Evolutionary conservation across 2,329 filamentous ascomycete species (phyloP), one percentile per base, ranked within the genome.

Genomic region (Polytolypa hystricis): DNA sequence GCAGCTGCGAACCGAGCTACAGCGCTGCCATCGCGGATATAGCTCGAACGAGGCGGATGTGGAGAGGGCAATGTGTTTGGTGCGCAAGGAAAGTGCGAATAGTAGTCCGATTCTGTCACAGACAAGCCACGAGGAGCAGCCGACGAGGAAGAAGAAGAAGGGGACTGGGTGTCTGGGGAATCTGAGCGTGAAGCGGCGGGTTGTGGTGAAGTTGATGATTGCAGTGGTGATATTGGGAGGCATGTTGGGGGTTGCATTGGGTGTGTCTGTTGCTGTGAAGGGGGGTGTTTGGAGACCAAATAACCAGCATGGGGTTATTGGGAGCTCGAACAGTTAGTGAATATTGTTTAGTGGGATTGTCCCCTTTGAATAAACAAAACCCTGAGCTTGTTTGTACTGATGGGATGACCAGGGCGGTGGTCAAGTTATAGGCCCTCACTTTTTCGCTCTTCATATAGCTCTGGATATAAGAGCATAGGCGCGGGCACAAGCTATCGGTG

Each of bases 191-290:
- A 52, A 48, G 33, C 60, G 65, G 42, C 53, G 55, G 9, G 42
- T 66, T 39, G 42, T 48, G 4, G 46, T 65, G 26, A 65, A 66
- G 40, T 46, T 54, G 1, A 40, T 56, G 9, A 53, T 67, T 35
- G 64, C 61, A 0, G 35, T 66, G n/a, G 39, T 64, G 9, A 55
- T 61, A 5, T 43, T 65, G 14, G 64, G 63, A 4, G 53, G 51
- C 11, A 64, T 64, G 54, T 57, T 66, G 12, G 64, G 57, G 4
- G 57, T 67, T 40, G 64, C 62, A 7, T 43, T 67, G 40, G 62
- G 64, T 3, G 63, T 67, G 39, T 62, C 61, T 2, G 54, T 54
- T 15, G 60, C 60, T 2, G 60, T 66, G 1, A 59, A 61, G 19
- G 62, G 61, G n/a, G 57, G 61, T 4, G 58, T 64, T 3, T 67